Evolutionary conservation across 75 land plant genomes (phyloP), one percentile per base, ranked within the genome.

Genomic region (Cunninghamia lanceolata): DNA sequence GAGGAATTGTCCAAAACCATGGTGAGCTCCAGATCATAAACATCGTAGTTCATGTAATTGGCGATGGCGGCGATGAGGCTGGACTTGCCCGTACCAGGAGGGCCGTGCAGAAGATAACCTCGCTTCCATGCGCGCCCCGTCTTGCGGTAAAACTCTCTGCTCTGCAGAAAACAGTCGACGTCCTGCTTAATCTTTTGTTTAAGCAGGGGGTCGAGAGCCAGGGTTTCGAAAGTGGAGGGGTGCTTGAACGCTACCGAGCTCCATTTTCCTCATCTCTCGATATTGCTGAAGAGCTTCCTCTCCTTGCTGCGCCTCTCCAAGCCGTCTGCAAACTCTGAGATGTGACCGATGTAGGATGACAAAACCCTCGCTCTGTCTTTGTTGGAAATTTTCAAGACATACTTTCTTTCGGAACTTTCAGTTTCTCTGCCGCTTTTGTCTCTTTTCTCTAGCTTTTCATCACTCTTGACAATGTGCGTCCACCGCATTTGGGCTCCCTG

Each of bases 41-140:
- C 86, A 63, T 91, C 93, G 45, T 90, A 93, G 73, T 88, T 89
- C 43, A 92, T 84, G 88, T 87, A 87, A 56, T 94, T 94, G 28
- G 94, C 89, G 78, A 94, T 94, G 85, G 95, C 95, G 30, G 90
- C 93, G 76, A 94, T 88, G 93, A 94, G 87, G 70, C 90, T 91
- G 28, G 93, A 93, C 80, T 94, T 94, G 15, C 95, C 95, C 9
- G 95, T 94, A 0, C 94, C 95, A 46, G 95, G 94, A 4, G 95
- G 95, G 25, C 96, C 96, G 82, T 91, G 91, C 50, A 94, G 88
- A 84, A 94, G 84, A 76, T 94, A 94, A 25, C 96, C 96, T 21
- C 96, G 43, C 82, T 93, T 94, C 96, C 94, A 93, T 16, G 93
- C 93, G 32, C 89, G 89, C 40, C 95, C 95, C 1, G 91, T 87